Evolutionary conservation across 1,284 basidiomycete species (phyloP), one percentile per base, ranked within the genome.

Genomic region (Mycena sp.): DNA sequence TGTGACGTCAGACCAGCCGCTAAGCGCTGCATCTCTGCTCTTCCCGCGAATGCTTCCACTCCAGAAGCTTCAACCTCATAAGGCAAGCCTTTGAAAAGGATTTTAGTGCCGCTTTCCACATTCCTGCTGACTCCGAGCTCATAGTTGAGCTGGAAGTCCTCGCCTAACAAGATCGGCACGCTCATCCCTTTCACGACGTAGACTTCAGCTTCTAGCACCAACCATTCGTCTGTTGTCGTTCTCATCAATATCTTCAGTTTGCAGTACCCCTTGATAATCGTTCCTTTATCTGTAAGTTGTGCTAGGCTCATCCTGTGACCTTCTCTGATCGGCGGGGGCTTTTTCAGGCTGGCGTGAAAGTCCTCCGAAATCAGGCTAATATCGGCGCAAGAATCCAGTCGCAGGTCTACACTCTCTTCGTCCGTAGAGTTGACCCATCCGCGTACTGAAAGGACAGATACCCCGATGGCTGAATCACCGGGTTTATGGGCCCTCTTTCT

Each of bases 101-200:
- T 62, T 5, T 37, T 62, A 8, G 39, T 62, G 0, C 61, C 61
- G 3, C 0, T 5, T 16, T 62, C 60, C 1, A 62, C 14, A 13
- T 62, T 62, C 0, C 41, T 10, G 14, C 25, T 18, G 11, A 62
- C 60, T 18, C 41, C 60, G 22, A 62, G 14, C 11, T 62, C 60
- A 14, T 62, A 62, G 41, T 62, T 62, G 16, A 34, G 7, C 9
- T 62, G 60, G 41, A 62, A 62, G 13, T 62, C 60, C 11, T 62
- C 60, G 2, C 60, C 60, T 4, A 62, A 44, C 0, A 62, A 25
- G 4, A 62, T 34, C 0, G 60, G 60, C 0, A 62, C 60, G 25
- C 41, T 62, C 60, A 62, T 62, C 0, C 41, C 41, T 25, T 48
- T 62, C 30, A 62, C 61, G 0, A 50, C 61, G 10, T 62, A 62